Evolutionary conservation across 2,329 filamentous ascomycete genomes (phyloP).

Genomic region (Aureobasidium vineae): DNA sequence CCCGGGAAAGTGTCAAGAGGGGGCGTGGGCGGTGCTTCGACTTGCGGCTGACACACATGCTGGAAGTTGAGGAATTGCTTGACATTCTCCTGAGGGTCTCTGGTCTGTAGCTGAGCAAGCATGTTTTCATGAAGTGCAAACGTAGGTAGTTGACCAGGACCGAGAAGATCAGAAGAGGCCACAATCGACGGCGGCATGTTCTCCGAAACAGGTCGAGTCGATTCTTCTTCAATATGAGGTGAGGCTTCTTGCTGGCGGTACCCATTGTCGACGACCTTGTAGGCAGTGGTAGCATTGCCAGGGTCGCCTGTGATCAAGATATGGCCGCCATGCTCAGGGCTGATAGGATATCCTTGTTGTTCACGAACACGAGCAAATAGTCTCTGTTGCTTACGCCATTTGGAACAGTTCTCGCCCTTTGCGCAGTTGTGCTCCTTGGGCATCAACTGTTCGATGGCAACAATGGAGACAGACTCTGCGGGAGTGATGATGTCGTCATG

Average conservation of each 20-base stretch:
- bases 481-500: constrained; percentile 69
- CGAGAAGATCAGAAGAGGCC: constrained; percentile 87
- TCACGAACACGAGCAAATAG: constrained; percentile 71
- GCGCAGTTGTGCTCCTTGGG: constrained; percentile 81
- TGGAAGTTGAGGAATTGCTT: constrained; percentile 89
- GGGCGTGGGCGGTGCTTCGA: constrained; percentile 65
- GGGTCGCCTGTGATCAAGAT: constrained; percentile 77
- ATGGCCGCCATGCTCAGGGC: constrained; percentile 60
- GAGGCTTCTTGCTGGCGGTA: constrained; percentile 38
- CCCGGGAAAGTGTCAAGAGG: constrained; percentile 50
- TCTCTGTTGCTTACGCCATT: constrained; percentile 76
- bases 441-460: constrained; percentile 85
- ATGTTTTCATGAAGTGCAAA: constrained; percentile 69
- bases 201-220: constrained; percentile 68
- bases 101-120: constrained; percentile 65
- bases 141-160: constrained; percentile 63
- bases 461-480: constrained; percentile 82
- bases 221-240: background rate
- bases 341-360: constrained; percentile 66
- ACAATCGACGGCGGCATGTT: constrained; percentile 65
- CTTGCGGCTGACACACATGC: constrained; percentile 49
- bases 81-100: constrained; percentile 90
- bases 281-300: constrained; percentile 67
- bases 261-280: constrained; percentile 53
- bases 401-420: constrained; percentile 82